Evolutionary conservation across 305 asterid genomes (phyloP).

Genomic region (Caryopteris hybrid): DNA sequence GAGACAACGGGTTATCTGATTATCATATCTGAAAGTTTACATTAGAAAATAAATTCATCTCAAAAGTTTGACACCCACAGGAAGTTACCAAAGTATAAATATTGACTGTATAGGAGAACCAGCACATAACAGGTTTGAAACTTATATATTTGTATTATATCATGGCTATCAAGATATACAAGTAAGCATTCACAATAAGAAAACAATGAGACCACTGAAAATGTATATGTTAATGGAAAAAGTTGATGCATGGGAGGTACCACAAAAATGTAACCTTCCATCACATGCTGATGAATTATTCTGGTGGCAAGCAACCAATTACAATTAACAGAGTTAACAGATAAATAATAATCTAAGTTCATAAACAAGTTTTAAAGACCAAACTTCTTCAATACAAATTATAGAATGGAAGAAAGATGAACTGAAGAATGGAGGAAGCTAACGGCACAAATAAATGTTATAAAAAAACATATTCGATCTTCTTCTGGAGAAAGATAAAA

Average conservation of each 20-base stretch:
- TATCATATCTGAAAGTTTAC: constrained; percentile 1
- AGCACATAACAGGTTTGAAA: not conserved
- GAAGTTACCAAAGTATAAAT: not conserved
- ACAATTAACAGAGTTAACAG: not conserved
- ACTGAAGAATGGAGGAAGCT: not conserved
- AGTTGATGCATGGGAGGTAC: not conserved
- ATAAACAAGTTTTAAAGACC: not conserved
- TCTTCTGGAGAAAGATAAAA: constrained; percentile 6
- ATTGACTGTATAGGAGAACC: not conserved
- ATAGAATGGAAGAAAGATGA: not conserved
- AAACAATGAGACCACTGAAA: not conserved
- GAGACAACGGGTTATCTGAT: constrained; percentile 10
- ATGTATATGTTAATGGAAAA: not conserved
- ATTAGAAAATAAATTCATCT: not conserved
- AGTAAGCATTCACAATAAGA: not conserved
- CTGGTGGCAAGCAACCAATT: not conserved
- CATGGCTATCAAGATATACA: not conserved
- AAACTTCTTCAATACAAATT: not conserved
- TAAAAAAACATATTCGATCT: not conserved
- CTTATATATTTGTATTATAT: not conserved
- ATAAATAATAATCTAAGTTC: not conserved
- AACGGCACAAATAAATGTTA: not conserved
- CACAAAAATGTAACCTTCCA: not conserved
- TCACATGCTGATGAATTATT: not conserved
- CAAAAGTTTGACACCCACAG: not conserved